Conservation (phyloP, 2,329 filamentous ascomycete genomes). For the Berkeleyomyces rouxiae region DNA sequence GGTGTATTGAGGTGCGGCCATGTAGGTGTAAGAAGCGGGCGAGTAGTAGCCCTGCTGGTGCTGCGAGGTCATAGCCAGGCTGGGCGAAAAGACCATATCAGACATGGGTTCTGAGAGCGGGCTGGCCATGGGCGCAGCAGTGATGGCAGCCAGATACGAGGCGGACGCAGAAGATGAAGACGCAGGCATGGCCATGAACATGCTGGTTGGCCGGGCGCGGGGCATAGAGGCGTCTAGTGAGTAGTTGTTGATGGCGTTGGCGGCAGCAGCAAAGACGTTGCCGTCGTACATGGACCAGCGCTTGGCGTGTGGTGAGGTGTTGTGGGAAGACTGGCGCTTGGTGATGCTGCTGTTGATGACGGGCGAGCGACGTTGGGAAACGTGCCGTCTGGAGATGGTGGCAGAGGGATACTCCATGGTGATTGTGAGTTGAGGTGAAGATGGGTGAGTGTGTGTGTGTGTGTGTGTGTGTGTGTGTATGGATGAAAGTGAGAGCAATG, state of each 20-base stretch:
- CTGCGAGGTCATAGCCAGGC: neutral
- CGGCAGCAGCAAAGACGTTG: slow-evolving; percentile 1
- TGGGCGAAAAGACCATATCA: slow-evolving; percentile 12
- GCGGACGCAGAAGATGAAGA: neutral
- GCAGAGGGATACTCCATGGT: slow-evolving; percentile 10
- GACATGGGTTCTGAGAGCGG: neutral
- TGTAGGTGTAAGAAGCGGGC: neutral
- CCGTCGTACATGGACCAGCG: slow-evolving; percentile 12
- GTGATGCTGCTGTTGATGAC: slow-evolving; percentile 10
- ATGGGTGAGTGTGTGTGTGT: neutral
- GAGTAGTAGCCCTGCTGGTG: neutral
- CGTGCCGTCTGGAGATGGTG: slow-evolving; percentile 4
- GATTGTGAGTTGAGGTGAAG: neutral
- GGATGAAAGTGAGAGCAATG: neutral
- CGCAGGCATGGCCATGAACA: slow-evolving; percentile 2
- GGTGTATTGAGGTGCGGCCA: neutral
- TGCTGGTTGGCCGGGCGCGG: slow-evolving; percentile 4
- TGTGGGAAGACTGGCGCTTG: slow-evolving; percentile 5
- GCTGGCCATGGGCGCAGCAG: neutral
- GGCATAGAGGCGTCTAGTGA: neutral
- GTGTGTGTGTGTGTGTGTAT: neutral
- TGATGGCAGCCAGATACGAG: slow-evolving; percentile 3
- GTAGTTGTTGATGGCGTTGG: neutral
- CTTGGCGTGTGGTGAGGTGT: slow-evolving; percentile 7
- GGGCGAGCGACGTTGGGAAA: slow-evolving; percentile 6